Base-by-base conservation (phyloP, 148 eudicot genomes). In the Rhododendron griersonianum region DNA sequence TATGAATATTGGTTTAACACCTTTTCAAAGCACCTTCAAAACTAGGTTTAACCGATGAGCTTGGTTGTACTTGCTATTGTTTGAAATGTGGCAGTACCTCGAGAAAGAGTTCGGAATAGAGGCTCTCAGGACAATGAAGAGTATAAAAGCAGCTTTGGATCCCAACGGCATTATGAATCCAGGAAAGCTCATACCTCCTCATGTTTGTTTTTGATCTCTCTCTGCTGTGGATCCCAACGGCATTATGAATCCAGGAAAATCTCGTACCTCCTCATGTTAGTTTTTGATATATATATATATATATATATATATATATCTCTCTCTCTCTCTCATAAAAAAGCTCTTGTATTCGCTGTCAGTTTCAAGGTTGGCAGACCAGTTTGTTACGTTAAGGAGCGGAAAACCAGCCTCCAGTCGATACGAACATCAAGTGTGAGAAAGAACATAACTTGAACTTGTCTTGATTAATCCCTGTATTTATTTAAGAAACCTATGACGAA, bases 111-210 rank as follows among this genome's bases (percentile, higher is more conserved):
- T 94, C 1, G 99, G 99, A 81, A 93, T 93, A 61, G 99, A 95
- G 91, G 92, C 92, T 85, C 81, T 97, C 90, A 92, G 90, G 91
- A 93, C 99, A 13, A 93, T 94, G 98, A 95, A 91, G 87, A 93
- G 91, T 86, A 97, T 97, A 81, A 97, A 97, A 88, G 91, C 53
- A 65, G 98, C 99, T 82, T 83, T 97, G 88, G 99, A 97, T 88
- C 96, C 99, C 59, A 97, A 97, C 82, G 89, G 88, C 78, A 95
- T 95, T 84, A 97, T 95, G 99, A 97, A 97, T 88, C 99, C 99
- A 19, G 98, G 99, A 81, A 97, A 97, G 91, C 91, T 97, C 80
- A 95, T 95, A 37, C 98, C 98, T 16, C 99, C 99, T 44, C 98
- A 97, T 91, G 94, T 97, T 73, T 95, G 99, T 85, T 83, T 95